Base-by-base conservation (phyloP, 1,139 yeast species). In the Geotrichum cucujoidarum region DNA sequence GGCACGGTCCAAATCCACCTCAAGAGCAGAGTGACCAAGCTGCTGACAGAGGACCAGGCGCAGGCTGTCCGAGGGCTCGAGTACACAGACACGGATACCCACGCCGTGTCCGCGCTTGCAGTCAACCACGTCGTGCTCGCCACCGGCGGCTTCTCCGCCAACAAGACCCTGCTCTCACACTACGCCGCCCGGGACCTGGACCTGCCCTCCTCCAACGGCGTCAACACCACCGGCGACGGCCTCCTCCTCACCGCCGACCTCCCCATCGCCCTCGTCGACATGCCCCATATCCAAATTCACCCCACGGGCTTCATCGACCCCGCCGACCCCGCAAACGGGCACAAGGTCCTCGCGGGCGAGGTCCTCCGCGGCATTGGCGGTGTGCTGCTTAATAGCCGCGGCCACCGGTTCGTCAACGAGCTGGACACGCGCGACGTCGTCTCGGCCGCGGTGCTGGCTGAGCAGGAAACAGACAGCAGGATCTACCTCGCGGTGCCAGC, bases 251-350 rank as follows among this genome's bases (percentile, higher is more conserved):
- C 82, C 53, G 72, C 77, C 63, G 74, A 73, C 47, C 54, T 70
- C 20, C 77, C 83, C 25, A 94, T 86, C 10, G 68, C 74, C 33
- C 76, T 83, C 37, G 76, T 83, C 39, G 89, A 83, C 61, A 73
- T 84, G 78, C 87, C 83, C 43, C 81, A 83, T 63, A 80, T 84
- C 35, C 95, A 85, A 65, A 83, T 85, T 14, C 90, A 83, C 57
- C 95, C 95, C 21, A 83, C 94, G 7, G 95, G 95, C 0, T 75
- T 85, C 57, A 75, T 85, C 53, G 85, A 82, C 56, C 81, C 81
- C 43, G 70, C 74, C 48, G 85, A 81, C 56, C 72, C 70, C 17
- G 59, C 61, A n/a, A 67, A 63, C 51, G 72, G 70, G 38, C 81
- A 81, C 68, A 77, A 83, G 56, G 81, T 83, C 58, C 69, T 84